Evolutionary conservation across 2,329 filamentous ascomycete species (phyloP).

Genomic region (Pseudogymnoascus sp.): DNA sequence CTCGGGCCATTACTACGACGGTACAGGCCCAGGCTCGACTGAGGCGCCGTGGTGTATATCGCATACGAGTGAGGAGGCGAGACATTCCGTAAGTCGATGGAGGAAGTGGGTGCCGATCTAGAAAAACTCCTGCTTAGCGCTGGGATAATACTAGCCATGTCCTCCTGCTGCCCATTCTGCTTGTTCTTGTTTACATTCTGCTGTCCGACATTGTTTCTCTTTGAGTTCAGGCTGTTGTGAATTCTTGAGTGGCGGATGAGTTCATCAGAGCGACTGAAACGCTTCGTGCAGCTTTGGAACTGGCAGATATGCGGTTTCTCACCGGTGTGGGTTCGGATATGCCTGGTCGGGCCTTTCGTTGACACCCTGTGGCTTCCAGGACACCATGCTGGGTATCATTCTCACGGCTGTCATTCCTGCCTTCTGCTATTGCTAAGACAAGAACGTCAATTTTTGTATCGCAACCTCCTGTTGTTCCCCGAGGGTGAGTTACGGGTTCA

Average conservation of each 20-base stretch:
- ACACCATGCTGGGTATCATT: slow-evolving; percentile 26
- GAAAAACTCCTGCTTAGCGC: slow-evolving; percentile 74
- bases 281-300: slow-evolving; percentile 92
- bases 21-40: slow-evolving; percentile 41
- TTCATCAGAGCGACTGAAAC: slow-evolving; percentile 94
- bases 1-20: slow-evolving; percentile 35
- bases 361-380: slow-evolving; percentile 21
- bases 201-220: slow-evolving; percentile 76
- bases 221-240: slow-evolving; percentile 97
- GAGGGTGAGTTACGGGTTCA: slow-evolving; percentile 49
- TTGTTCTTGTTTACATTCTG: slow-evolving; percentile 38
- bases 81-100: slow-evolving; percentile 86
- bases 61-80: slow-evolving; percentile 87
- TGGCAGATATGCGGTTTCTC: slow-evolving; percentile 96
- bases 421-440: slow-evolving; percentile 26
- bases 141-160: slow-evolving; percentile 60
- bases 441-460: slow-evolving; percentile 23
- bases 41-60: slow-evolving; percentile 51
- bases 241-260: slow-evolving; percentile 94
- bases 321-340: slow-evolving; percentile 98
- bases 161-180: slow-evolving; percentile 39
- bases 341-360: slow-evolving; percentile 53
- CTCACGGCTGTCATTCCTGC: slow-evolving; percentile 44
- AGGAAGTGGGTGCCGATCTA: slow-evolving; percentile 79
- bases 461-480: slow-evolving; percentile 27